Base-by-base conservation (phyloP, 805 yeast genomes). In the Lipomyces yamanashiensis region DNA sequence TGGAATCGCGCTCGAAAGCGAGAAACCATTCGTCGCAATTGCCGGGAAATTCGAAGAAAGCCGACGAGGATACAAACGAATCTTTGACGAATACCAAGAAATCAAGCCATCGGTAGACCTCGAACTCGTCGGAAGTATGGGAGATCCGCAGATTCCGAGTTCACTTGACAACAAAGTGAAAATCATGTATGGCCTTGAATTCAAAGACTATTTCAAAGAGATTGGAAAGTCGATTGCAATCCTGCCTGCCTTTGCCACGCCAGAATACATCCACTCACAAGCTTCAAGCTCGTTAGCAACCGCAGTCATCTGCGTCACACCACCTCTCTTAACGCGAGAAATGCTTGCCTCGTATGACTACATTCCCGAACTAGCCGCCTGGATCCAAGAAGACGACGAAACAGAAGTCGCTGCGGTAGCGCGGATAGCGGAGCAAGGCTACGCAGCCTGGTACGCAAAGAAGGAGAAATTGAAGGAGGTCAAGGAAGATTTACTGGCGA, bases 361-460 rank as follows among this genome's bases (percentile, higher is more conserved):
- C 1, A 60, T 63, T 44, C 57, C 64, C 13, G 59, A 23, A 19
- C 58, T 51, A 1, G 56, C 61, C 21, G 34, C 62, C 49, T 63
- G 67, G 67, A 41, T 55, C 12, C 65, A 63, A 44, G 50, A 56
- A 23, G 55, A 55, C 8, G 55, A 48, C 40, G 66, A 63, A 43
- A 19, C 48, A 6, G 67, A 63, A 37, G 55, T 63, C 45, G 59
- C 54, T 12, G 58, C 70, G 62, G 56, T 71, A 61, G 67, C 75
- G 66, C 57, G 75, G 63, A 61, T 67, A 34, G 44, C 54, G 7
- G 10, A 39, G n/a, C 36, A 45, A n/a, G 58, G 59, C 21, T 23
- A 33, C 19, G 59, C 37, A n/a, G 56, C 21, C 10, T 62, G 66
- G 66, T 4, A 13, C 15, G 43, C 17, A 28, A 60, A 62, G 49